Base-by-base conservation (phyloP, 805 yeast genomes). In the Saturnispora serradocipensis region DNA sequence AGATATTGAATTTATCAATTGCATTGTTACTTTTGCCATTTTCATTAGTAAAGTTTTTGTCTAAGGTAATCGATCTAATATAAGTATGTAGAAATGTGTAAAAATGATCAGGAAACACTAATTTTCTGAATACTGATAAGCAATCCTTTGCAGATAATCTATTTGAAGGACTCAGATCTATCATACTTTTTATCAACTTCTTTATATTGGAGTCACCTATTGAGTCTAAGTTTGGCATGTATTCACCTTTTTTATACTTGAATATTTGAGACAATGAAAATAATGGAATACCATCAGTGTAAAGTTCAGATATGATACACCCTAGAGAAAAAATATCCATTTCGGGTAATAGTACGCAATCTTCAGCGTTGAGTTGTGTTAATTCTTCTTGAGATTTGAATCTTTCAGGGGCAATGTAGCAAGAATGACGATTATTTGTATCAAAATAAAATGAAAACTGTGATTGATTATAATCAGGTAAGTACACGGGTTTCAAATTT, bases 341-440 rank as follows among this genome's bases (percentile, higher is more conserved):
- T 46, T 77, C 76, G 27, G 72, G 71, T 0, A 82, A 75, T 28
- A 86, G 63, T 13, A 57, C 59, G 2, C 65, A 72, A 51, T 20
- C 43, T 32, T 22, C 45, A 16, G 24, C 46, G 43, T 44, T 52
- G 32, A 42, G 34, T 38, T 56, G 40, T 54, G 67, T 50, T 1
- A 54, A 53, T 40, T 58, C 58, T 5, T 59, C 63, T 4, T 60
- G 66, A 2, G 61, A 61, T 4, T 68, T 58, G 60, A 93, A 91
- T 57, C 99, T 71, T 64, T 93, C 99, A 0, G 99, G 99, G 0
- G 99, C 98, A 43, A 93, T 66, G 65, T 91, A 91, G 66, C 99
- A 93, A 2, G 81, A 77, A 59, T 96, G 75, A 56, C 97, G 73
- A 62, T 81, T 87, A 2, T 95, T 86, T 3, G 91, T 87, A 67